Evolutionary conservation across 2,329 filamentous ascomycete genomes (phyloP).

Genomic region (Fusarium sp.): DNA sequence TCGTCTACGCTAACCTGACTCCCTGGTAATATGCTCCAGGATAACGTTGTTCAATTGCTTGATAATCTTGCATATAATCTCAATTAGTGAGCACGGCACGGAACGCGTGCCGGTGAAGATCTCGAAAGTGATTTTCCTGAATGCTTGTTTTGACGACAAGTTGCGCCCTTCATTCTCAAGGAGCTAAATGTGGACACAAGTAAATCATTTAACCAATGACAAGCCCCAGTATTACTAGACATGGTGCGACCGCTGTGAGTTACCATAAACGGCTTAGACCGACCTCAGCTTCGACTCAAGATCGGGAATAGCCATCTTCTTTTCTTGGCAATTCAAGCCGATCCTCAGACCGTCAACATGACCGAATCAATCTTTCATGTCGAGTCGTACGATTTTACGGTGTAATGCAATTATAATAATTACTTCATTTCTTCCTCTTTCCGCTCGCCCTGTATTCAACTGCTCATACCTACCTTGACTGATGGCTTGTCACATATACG

Average conservation of each 20-base stretch:
- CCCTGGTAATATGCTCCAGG: no score
- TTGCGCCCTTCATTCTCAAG: neutral
- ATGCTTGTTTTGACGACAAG: neutral
- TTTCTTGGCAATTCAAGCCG: conserved; percentile 22
- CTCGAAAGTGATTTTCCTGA: neutral
- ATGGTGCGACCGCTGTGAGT: neutral
- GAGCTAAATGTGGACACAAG: neutral
- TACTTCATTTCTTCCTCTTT: no score
- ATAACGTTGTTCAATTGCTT: neutral
- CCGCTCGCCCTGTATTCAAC: neutral
- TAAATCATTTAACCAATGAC: neutral
- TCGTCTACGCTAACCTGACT: neutral
- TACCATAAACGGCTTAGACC: neutral
- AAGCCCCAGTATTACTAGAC: neutral
- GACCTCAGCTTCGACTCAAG: neutral
- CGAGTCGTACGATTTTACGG: neutral
- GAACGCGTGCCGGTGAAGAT: neutral
- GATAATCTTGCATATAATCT: neutral
- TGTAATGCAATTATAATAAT: neutral
- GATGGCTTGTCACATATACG: neutral
- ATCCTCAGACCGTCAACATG: neutral
- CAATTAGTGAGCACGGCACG: neutral
- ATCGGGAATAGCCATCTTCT: neutral
- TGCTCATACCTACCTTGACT: no score
- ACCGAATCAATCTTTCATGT: neutral